phyloP scores from a whole-genome alignment of 2,329 filamentous ascomycete genomes.

The Ophiocordyceps camponoti-saundersi region DNA sequence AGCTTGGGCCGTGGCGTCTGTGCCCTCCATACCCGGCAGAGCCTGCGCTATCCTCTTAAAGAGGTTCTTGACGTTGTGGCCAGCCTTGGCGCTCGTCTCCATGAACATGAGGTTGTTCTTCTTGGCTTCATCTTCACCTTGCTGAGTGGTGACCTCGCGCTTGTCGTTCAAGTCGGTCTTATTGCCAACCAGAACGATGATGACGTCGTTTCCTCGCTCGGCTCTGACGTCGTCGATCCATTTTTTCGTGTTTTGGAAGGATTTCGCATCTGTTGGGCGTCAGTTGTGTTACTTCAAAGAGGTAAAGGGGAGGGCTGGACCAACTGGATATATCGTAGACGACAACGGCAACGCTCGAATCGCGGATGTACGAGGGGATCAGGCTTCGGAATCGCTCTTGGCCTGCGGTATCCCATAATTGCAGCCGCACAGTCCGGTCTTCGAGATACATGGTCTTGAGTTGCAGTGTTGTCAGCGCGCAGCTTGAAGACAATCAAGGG shows the following conservation, averaged over 20 bases:
- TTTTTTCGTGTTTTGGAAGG: conserved; percentile 96
- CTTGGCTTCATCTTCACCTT: conserved; percentile 96
- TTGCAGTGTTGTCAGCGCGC: not conserved
- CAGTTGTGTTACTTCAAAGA: not conserved
- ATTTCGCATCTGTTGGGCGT: conserved; percentile 56
- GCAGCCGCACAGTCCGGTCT: conserved; percentile 90
- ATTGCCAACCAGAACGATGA: conserved; percentile 95
- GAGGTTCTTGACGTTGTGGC: conserved; percentile 93
- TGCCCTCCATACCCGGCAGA: conserved; percentile 90
- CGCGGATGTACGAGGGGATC: conserved; percentile 96
- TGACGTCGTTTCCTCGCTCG: conserved; percentile 94
- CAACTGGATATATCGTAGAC: conserved; percentile 94
- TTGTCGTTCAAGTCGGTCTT: conserved; percentile 99
- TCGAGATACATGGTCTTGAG: conserved; percentile 90
- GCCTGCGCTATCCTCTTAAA: conserved; percentile 98
- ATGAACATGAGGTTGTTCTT: conserved; percentile 98
- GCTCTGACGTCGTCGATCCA: conserved; percentile 98
- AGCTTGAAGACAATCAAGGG: not conserved
- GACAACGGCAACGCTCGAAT: conserved; percentile 93
- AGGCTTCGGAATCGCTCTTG: conserved; percentile 94
- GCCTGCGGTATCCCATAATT: conserved; percentile 96
- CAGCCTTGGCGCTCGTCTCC: conserved; percentile 93
- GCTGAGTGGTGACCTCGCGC: conserved; percentile 86
- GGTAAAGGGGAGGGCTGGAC: conserved; percentile 1
- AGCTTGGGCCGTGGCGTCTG: conserved; percentile 58